phyloP scores from a whole-genome alignment of 345 rosid species.

The Diplotaxis tenuifolia region DNA sequence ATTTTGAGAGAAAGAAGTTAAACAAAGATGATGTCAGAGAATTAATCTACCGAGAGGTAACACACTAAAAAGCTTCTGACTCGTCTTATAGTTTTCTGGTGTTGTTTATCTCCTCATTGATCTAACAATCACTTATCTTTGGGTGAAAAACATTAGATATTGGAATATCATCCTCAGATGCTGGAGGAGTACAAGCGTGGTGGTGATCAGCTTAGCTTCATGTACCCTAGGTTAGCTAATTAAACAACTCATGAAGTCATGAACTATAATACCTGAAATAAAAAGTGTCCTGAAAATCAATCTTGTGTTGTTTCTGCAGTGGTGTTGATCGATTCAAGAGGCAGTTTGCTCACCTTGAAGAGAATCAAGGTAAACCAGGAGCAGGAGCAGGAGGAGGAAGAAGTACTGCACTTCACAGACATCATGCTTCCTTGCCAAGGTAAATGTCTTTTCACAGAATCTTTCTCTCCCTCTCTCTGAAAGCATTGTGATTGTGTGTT shows the following conservation, averaged over 20 bases:
- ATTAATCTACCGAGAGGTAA: conserved; percentile 94
- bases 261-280: not conserved
- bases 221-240: conserved; percentile 83
- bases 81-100: not conserved
- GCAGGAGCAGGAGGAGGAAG: conserved; percentile 45
- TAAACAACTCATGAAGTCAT: conserved; percentile 12
- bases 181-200: conserved; percentile 62
- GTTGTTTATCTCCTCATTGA: conserved; percentile 6
- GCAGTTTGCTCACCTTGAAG: conserved; percentile 98
- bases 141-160: conserved; percentile 44
- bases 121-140: conserved; percentile 22
- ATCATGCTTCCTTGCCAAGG: conserved; percentile 97
- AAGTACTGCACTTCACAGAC: conserved; percentile 61
- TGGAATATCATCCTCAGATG: conserved; percentile 99
- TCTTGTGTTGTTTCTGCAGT: conserved; percentile 41
- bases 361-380: conserved; percentile 76
- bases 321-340: conserved; percentile 98
- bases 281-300: not conserved
- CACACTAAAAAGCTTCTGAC: not conserved
- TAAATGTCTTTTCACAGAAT: conserved; percentile 25
- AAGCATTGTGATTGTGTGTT: conserved; percentile 12
- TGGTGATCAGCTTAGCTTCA: conserved; percentile 59
- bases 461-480: conserved; percentile 3
- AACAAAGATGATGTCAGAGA: conserved; percentile 95
- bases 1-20: conserved; percentile 93